Percentiles rank a stretch among this genome's conserved stretches.
phyloP scores from a whole-genome alignment of 495 filamentous ascomycete genomes.

The Xylaria venustula region DNA sequence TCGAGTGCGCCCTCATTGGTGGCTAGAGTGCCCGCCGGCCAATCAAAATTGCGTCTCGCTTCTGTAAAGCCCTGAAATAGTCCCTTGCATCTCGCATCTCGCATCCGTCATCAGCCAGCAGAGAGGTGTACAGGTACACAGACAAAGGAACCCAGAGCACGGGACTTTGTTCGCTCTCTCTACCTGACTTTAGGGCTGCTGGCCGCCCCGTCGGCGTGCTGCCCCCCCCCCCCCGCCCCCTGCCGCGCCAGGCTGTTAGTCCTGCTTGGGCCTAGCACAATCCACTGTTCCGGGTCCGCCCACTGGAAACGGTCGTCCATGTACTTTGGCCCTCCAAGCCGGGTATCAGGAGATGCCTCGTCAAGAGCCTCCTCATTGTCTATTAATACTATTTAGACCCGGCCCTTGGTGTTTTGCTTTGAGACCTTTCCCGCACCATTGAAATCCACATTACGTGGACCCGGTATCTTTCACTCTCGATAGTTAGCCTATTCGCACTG shows the following conservation, averaged over 20 bases:
- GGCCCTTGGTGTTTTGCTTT: not conserved
- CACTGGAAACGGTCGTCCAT: conserved; percentile 3
- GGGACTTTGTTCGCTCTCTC: not conserved
- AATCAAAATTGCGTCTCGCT: conserved; percentile 11
- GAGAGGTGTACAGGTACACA: no score
- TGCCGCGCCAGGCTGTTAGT: not conserved
- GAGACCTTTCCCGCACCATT: not conserved
- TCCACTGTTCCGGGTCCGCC: not conserved
- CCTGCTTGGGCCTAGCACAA: no score
- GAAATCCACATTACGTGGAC: not conserved
- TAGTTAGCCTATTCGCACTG: not conserved
- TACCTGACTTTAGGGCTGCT: no score
- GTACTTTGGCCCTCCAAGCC: conserved; percentile 7
- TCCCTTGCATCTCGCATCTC: conserved; percentile 15
- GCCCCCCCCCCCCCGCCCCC: not conserved
- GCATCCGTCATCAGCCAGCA: not conserved
- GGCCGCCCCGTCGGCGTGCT: no score
- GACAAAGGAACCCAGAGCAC: no score
- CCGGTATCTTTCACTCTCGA: not conserved
- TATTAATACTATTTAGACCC: conserved; percentile 9
- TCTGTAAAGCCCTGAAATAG: conserved; percentile 14
- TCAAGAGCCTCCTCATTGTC: not conserved
- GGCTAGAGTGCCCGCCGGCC: not conserved
- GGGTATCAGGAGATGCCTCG: not conserved
- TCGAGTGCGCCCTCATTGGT: not conserved